phyloP scores from a whole-genome alignment of 139 green algal genomes.

The Chlamydomonas incerta region DNA sequence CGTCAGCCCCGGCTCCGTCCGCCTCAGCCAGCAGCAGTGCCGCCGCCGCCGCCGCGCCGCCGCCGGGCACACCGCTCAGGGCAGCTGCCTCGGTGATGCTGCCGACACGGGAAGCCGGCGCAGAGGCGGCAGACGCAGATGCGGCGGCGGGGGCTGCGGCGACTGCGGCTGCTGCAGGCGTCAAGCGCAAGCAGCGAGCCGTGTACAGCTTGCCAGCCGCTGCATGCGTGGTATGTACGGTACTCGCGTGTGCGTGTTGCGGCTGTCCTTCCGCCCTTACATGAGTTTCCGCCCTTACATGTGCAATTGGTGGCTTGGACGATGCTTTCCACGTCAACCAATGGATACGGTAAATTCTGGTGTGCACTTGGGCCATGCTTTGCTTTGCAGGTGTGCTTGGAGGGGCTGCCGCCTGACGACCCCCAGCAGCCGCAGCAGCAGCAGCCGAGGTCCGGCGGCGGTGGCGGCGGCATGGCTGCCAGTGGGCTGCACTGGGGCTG shows the following conservation, averaged over 20 bases:
- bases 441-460: too few species aligned
- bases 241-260: neutral
- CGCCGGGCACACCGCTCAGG: neutral
- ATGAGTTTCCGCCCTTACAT: too few species aligned
- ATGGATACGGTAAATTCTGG: too few species aligned
- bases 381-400: slow-evolving; percentile 19
- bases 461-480: neutral
- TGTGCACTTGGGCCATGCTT: neutral
- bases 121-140: neutral
- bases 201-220: neutral
- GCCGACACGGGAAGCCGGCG: too few species aligned
- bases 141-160: neutral
- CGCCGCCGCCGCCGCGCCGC: too few species aligned
- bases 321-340: too few species aligned
- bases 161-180: neutral
- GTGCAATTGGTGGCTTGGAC: too few species aligned
- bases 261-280: too few species aligned
- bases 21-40: neutral
- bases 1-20: too few species aligned
- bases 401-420: slow-evolving; percentile 1
- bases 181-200: slow-evolving; percentile 13
- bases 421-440: neutral
- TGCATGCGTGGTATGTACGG: slow-evolving; percentile 16
- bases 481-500: neutral
- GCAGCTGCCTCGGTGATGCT: neutral